Percentiles rank a stretch among this genome's conserved stretches.
phyloP scores from a whole-genome alignment of 1,139 yeast genomes.

The Wickerhamomyces sp. region DNA sequence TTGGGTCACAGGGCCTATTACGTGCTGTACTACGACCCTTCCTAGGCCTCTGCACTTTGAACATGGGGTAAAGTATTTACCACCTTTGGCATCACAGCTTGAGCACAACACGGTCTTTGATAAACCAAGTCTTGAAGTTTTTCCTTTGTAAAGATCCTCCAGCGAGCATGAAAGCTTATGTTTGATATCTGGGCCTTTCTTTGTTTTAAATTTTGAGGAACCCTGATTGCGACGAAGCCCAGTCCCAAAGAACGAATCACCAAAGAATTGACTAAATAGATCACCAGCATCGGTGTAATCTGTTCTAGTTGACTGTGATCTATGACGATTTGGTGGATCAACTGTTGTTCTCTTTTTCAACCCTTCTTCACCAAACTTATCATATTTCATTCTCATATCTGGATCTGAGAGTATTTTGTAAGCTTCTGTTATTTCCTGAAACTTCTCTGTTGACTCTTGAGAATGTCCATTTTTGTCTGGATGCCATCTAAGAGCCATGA shows the following conservation, averaged over 20 bases:
- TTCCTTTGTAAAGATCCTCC: constrained; percentile 45
- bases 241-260: constrained; percentile 12
- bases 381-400: constrained; percentile 51
- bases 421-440: constrained; percentile 56
- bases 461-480: constrained; percentile 63
- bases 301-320: constrained; percentile 11
- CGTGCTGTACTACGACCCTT: constrained; percentile 23
- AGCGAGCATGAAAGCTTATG: constrained; percentile 42
- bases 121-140: constrained; percentile 40
- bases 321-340: constrained; percentile 15
- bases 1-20: constrained; percentile 27
- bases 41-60: constrained; percentile 38
- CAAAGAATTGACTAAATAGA: constrained; percentile 33
- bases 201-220: background rate
- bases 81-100: constrained; percentile 42
- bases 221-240: background rate
- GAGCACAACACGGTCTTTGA: constrained; percentile 38
- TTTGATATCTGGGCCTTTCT: constrained; percentile 40
- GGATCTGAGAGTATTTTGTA: constrained; percentile 52
- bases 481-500: constrained; percentile 54
- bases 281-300: constrained; percentile 27
- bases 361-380: constrained; percentile 54
- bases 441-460: constrained; percentile 51
- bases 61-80: constrained; percentile 29
- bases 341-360: constrained; percentile 30